Conservation (phyloP, 2,329 filamentous ascomycete genomes). For the Ceratocystis variospora region DNA sequence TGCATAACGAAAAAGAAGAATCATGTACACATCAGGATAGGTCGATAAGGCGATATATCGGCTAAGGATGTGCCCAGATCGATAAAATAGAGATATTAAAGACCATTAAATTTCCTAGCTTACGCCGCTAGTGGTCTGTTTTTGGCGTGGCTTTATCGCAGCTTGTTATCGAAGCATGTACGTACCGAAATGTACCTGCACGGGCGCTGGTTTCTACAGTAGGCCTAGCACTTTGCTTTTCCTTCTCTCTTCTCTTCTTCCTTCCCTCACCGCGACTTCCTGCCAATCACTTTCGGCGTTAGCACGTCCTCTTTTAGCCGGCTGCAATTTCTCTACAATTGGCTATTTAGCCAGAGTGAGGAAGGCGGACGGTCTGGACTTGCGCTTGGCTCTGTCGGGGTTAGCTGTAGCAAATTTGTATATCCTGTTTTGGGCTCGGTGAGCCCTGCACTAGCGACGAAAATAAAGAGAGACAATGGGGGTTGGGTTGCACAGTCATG, state of each 20-base stretch:
- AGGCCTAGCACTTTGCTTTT: too few species aligned
- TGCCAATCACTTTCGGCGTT: neutral
- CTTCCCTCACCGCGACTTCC: neutral
- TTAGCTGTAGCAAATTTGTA: neutral
- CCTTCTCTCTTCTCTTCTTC: too few species aligned
- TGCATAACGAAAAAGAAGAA: neutral
- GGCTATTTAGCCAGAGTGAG: neutral
- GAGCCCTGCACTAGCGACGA: neutral
- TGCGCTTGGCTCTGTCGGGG: neutral
- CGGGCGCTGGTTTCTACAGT: neutral
- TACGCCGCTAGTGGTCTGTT: neutral
- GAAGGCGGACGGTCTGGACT: neutral
- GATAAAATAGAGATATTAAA: neutral
- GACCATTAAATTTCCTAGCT: neutral
- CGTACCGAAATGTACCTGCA: neutral
- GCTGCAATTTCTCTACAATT: neutral
- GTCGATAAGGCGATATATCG: slow-evolving; percentile 5
- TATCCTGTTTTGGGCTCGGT: neutral
- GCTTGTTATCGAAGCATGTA: neutral
- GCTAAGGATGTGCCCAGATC: neutral
- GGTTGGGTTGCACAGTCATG: neutral
- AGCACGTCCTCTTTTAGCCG: neutral
- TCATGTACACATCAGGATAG: neutral
- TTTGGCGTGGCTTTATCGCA: slow-evolving; percentile 1
- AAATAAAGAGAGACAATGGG: slow-evolving; percentile 3